Evolutionary conservation across 208 protist species (phyloP).

Genomic region (Trypanosoma platydactyli): DNA sequence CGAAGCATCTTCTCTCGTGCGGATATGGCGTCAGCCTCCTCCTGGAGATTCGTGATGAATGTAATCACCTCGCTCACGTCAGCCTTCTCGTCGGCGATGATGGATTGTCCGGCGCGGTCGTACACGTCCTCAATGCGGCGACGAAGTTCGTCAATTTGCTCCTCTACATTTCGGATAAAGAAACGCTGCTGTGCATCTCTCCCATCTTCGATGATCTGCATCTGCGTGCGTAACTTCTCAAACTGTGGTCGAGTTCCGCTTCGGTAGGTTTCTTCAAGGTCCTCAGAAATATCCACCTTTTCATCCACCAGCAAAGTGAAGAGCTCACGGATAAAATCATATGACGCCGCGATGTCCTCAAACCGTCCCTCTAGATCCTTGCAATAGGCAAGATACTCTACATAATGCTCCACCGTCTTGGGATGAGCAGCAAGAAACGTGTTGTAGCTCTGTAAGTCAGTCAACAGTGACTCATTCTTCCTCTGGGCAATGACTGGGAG

Average conservation of each 20-base stretch:
- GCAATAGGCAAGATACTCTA: constrained; percentile 89
- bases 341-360: constrained; percentile 75
- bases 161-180: constrained; percentile 92
- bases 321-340: constrained; percentile 91
- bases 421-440: constrained; percentile 78
- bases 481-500: constrained; percentile 90
- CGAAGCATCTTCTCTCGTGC: constrained; percentile 87
- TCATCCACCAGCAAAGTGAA: constrained; percentile 88
- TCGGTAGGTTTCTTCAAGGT: constrained; percentile 90
- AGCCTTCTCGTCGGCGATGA: constrained; percentile 84
- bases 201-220: constrained; percentile 86
- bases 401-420: constrained; percentile 92
- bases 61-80: constrained; percentile 77
- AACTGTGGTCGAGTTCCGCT: constrained; percentile 92
- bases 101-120: constrained; percentile 83
- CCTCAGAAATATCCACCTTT: constrained; percentile 84
- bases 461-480: constrained; percentile 88
- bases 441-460: constrained; percentile 83
- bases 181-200: constrained; percentile 89
- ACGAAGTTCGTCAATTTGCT: constrained; percentile 92
- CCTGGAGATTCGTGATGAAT: constrained; percentile 82
- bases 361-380: constrained; percentile 73
- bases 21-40: constrained; percentile 77
- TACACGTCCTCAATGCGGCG: constrained; percentile 86
- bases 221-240: constrained; percentile 89